These are phyloP conservation scores for Fusarium sp. DNA, from an alignment of 2,329 filamentous ascomycete species.

Conservation along the genomic window DNA sequence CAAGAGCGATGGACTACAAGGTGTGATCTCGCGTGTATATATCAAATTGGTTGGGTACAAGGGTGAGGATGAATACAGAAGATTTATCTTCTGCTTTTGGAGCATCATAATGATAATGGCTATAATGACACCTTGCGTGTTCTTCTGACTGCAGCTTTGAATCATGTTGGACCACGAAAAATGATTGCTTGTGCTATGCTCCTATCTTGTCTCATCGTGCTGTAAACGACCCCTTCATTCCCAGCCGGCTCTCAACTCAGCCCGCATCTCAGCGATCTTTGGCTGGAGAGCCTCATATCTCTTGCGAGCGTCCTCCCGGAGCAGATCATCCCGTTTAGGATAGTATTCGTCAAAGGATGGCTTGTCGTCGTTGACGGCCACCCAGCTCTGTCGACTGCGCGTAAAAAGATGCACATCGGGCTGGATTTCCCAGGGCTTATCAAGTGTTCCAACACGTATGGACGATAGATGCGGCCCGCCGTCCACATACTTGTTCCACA, in stretches of 20 bases:
- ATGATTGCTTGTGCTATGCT: neutral
- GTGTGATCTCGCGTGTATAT: conserved; percentile 40
- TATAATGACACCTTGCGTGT: conserved; percentile 25
- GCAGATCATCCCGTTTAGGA: conserved; percentile 48
- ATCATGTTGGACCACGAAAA: neutral
- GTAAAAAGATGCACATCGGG: conserved; percentile 62
- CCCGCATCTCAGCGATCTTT: conserved; percentile 36
- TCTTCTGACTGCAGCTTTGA: neutral
- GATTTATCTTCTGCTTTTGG: conserved; percentile 37
- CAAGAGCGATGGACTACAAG: conserved; percentile 32
- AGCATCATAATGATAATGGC: conserved; percentile 29
- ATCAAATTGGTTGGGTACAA: conserved; percentile 37
- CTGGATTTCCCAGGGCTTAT: conserved; percentile 54
- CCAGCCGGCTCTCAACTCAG: conserved; percentile 32
- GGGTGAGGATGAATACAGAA: conserved; percentile 41
- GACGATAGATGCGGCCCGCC: conserved; percentile 52
- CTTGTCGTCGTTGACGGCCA: conserved; percentile 54
- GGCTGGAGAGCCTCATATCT: conserved; percentile 48
- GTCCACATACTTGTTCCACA: conserved; percentile 60
- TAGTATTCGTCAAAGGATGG: conserved; percentile 57
- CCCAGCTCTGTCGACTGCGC: conserved; percentile 55
- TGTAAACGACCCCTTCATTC: neutral
- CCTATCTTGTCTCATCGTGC: neutral
- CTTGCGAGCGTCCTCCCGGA: conserved; percentile 52
- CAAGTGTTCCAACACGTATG: conserved; percentile 61